Conservation (phyloP, 352 stramenopile genomes). For the Pythium myriotylum region DNA sequence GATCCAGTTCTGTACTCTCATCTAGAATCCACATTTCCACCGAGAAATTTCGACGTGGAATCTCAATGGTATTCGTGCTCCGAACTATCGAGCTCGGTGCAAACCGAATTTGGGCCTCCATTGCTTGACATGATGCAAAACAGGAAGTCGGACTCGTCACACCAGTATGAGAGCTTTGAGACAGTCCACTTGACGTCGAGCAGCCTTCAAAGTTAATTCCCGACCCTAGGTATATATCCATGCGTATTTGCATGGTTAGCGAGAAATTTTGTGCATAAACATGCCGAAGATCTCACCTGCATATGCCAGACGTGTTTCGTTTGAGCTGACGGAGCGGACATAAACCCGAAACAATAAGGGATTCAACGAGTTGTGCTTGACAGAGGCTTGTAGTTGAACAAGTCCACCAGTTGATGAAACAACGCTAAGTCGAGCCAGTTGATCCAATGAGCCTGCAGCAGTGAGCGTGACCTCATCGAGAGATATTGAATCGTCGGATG, state of each 20-base stretch:
- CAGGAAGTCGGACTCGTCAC: not conserved
- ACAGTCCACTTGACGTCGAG: conserved; percentile 18
- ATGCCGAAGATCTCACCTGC: too few relatives aligned
- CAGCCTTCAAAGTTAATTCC: conserved; percentile 42
- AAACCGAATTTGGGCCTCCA: conserved; percentile 39
- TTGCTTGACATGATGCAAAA: conserved; percentile 2
- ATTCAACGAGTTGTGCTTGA: conserved; percentile 1
- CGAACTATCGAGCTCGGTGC: conserved; percentile 26
- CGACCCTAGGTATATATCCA: conserved; percentile 28
- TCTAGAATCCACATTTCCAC: conserved; percentile 46
- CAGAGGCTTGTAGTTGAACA: conserved; percentile 32
- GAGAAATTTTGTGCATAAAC: too few relatives aligned
- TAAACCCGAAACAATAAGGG: conserved; percentile 41
- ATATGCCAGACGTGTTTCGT: conserved; percentile 25
- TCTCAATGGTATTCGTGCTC: conserved; percentile 29
- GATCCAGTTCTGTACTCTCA: not conserved
- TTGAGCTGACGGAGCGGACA: conserved; percentile 4
- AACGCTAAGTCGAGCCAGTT: conserved; percentile 28
- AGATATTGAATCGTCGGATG: conserved; percentile 35
- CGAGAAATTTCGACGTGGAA: conserved; percentile 30
- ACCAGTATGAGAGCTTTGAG: not conserved
- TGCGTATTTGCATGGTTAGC: not conserved
- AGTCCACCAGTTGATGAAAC: conserved; percentile 46
- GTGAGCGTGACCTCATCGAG: conserved; percentile 40
- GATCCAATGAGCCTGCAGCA: conserved; percentile 13